A percentile compares a stretch with the other conserved stretches of the same genome.
phyloP scores from a whole-genome alignment of 768 basidiomycete genomes.

The Termitomyces sp. region DNA sequence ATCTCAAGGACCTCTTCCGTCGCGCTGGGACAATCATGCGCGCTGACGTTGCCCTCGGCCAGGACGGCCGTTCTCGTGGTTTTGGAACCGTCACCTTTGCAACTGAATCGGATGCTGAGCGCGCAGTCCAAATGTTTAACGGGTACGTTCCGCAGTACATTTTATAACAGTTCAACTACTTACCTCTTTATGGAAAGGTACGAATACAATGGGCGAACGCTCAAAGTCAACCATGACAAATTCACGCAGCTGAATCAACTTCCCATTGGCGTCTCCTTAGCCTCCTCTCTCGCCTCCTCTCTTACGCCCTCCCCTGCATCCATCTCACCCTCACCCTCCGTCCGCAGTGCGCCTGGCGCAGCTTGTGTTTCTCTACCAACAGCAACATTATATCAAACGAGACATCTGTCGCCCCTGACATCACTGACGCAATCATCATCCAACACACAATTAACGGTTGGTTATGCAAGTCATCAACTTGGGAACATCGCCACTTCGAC shows the following conservation, averaged over 20 bases:
- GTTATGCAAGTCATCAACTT: background rate
- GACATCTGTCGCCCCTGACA: background rate
- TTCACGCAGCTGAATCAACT: constrained; percentile 41
- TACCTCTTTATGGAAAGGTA: constrained; percentile 43
- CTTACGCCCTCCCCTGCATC: constrained; percentile 2
- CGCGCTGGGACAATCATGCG: constrained; percentile 87
- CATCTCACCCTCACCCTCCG: background rate
- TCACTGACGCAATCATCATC: background rate
- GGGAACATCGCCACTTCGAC: background rate
- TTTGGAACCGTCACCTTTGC: constrained; percentile 92
- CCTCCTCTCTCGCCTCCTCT: background rate
- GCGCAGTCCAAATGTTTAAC: constrained; percentile 38
- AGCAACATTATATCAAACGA: background rate
- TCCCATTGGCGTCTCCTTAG: background rate
- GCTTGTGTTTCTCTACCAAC: background rate
- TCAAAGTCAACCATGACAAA: constrained; percentile 93
- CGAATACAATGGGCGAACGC: constrained; percentile 81
- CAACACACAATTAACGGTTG: background rate
- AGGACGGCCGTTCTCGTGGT: constrained; percentile 86
- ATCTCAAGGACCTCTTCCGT: constrained; percentile 93
- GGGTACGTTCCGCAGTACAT: constrained; percentile 48
- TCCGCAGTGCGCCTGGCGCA: background rate
- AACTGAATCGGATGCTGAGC: constrained; percentile 78
- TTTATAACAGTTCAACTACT: background rate
- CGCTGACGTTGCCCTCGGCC: constrained; percentile 86